phyloP scores from a whole-genome alignment of 148 eudicot species.

The Rhododendron simsii region DNA sequence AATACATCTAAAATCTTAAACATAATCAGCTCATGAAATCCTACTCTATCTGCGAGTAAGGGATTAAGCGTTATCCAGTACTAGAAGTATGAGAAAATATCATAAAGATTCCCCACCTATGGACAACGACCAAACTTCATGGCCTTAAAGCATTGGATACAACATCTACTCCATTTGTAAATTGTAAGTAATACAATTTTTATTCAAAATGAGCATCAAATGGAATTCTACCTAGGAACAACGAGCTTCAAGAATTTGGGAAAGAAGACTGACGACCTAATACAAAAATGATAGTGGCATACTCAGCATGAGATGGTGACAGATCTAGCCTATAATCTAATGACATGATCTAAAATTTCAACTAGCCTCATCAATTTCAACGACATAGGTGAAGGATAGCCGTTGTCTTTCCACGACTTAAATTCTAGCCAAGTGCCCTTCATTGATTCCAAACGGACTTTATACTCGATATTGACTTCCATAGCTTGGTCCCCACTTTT shows the following conservation, averaged over 20 bases:
- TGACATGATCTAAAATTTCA: background rate
- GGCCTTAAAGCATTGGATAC: background rate
- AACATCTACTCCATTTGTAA: background rate
- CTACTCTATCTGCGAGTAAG: background rate
- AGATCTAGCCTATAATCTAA: background rate
- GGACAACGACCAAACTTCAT: background rate
- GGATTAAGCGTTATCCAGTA: background rate
- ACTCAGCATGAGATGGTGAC: background rate
- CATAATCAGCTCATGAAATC: background rate
- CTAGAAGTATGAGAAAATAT: background rate
- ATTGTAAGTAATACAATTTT: background rate
- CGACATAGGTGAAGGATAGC: constrained; percentile 49
- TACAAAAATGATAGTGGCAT: background rate
- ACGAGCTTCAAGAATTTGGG: background rate
- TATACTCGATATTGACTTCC: constrained; percentile 31
- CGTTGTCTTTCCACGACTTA: constrained; percentile 46
- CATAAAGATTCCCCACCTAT: background rate
- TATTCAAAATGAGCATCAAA: background rate
- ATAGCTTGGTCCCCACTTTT: constrained; percentile 15
- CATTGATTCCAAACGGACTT: constrained; percentile 33
- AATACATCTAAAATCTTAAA: background rate
- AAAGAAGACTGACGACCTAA: background rate
- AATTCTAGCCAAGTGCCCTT: constrained; percentile 39
- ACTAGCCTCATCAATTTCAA: constrained; percentile 78
- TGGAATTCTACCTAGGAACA: background rate